phyloP scores from a whole-genome alignment of 148 eudicot species.

The Rhododendron simsii region DNA sequence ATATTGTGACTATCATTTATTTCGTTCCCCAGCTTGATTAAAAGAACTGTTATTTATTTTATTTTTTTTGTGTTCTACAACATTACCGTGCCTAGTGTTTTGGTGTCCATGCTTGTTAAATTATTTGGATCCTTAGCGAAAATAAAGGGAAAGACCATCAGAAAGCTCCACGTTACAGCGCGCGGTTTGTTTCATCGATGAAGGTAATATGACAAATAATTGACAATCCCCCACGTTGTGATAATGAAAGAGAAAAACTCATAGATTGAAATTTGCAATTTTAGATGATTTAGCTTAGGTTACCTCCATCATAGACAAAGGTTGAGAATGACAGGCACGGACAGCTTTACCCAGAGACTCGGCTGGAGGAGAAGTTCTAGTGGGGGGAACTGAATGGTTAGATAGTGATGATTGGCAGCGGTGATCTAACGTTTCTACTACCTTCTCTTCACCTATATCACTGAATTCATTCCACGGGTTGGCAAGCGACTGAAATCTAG shows the following conservation, averaged over 20 bases:
- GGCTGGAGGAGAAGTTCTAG: slow-evolving; percentile 44
- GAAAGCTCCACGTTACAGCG: not conserved
- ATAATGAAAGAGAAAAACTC: not conserved
- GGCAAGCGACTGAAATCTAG: slow-evolving; percentile 24
- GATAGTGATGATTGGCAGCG: slow-evolving; percentile 82
- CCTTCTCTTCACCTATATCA: slow-evolving; percentile 33
- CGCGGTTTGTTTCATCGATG: not conserved
- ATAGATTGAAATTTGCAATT: not conserved
- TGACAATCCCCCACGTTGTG: not conserved
- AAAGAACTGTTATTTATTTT: not conserved
- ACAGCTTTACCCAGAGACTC: slow-evolving; percentile 22
- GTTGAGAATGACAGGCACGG: slow-evolving; percentile 85
- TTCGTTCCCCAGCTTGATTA: not conserved
- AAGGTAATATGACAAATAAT: not conserved
- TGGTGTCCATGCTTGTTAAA: not conserved
- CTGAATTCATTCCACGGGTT: slow-evolving; percentile 27
- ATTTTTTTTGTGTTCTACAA: not conserved
- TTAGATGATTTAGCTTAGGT: not conserved
- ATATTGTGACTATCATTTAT: not conserved
- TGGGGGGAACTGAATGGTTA: slow-evolving; percentile 40
- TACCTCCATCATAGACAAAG: slow-evolving; percentile 57
- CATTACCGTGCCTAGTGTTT: not conserved
- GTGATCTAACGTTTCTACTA: slow-evolving; percentile 51
- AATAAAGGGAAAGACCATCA: not conserved
- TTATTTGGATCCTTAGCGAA: not conserved